Percentiles rank a stretch among this genome's conserved stretches.
Conservation (phyloP, 345 rosid species). For the Microthlaspi erraticum region DNA sequence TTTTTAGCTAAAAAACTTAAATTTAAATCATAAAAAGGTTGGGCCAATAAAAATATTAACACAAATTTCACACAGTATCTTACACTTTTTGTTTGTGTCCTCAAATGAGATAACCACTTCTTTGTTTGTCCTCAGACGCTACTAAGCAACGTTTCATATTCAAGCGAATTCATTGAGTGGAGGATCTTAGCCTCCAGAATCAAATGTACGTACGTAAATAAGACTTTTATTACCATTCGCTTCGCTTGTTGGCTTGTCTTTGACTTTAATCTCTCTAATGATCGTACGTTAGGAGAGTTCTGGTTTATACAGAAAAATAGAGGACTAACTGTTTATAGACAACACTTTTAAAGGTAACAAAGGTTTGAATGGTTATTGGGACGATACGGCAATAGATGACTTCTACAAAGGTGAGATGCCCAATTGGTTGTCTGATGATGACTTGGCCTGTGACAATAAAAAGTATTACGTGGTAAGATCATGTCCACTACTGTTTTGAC, state of each 20-base stretch:
- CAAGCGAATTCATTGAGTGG: neutral
- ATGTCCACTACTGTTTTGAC: neutral
- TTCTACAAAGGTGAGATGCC: neutral
- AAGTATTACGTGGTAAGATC: conserved; percentile 23
- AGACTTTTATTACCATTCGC: neutral
- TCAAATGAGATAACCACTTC: too few species aligned
- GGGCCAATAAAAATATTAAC: too few species aligned
- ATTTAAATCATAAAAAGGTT: too few species aligned
- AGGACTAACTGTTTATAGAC: neutral
- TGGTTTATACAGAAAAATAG: neutral
- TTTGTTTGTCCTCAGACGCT: neutral
- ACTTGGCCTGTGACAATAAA: neutral
- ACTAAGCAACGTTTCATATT: neutral
- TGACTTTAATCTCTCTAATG: too few species aligned
- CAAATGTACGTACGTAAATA: neutral
- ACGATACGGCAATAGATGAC: neutral
- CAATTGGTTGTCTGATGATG: conserved; percentile 26
- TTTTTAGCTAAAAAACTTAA: too few species aligned
- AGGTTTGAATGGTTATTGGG: neutral
- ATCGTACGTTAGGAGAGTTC: neutral
- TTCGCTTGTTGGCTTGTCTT: neutral
- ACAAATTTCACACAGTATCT: too few species aligned
- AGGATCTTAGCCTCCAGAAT: conserved; percentile 2
- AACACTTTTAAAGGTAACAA: conserved; percentile 6
- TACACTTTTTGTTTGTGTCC: too few species aligned